These are phyloP conservation scores for Fusarium pseudocircinatum DNA, from an alignment of 2,329 filamentous ascomycete genomes.

Conservation along the genomic window DNA sequence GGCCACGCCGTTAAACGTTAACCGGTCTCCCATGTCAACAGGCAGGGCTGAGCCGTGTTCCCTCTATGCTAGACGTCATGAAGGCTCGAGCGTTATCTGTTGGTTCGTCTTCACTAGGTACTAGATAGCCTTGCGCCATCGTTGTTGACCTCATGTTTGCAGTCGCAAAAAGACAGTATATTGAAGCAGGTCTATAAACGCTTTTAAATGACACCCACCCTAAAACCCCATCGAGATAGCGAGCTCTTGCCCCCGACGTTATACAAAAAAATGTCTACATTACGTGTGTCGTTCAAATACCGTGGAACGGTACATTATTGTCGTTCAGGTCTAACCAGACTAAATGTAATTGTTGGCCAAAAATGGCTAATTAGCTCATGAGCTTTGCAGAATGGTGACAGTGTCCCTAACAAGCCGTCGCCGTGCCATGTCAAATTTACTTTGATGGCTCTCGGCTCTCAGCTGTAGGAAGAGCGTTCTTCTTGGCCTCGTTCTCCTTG, in stretches of 20 bases:
- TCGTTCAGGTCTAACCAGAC: conserved; percentile 7
- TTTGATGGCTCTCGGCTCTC: conserved; percentile 30
- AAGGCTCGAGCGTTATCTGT: conserved; percentile 2
- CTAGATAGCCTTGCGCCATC: neutral
- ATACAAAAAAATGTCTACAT: conserved; percentile 36
- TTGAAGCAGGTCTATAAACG: conserved; percentile 34
- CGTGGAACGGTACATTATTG: conserved; percentile 10
- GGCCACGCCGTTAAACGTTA: conserved; percentile 10
- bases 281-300: conserved; percentile 28
- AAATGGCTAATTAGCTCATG: neutral
- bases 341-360: neutral
- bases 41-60: conserved; percentile 5
- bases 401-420: neutral
- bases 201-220: conserved; percentile 35
- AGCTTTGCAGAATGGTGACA: neutral
- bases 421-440: conserved; percentile 3
- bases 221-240: conserved; percentile 14
- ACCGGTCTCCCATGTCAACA: neutral
- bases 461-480: conserved; percentile 71
- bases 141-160: neutral
- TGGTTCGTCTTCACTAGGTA: neutral
- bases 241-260: conserved; percentile 22
- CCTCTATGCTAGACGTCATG: conserved; percentile 8
- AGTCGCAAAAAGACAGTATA: conserved; percentile 6
- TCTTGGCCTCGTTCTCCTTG: conserved; percentile 61